Evolutionary conservation across 441 rosid genomes (phyloP), one percentile per base, ranked within the genome.

Genomic region (Erodium texanum): DNA sequence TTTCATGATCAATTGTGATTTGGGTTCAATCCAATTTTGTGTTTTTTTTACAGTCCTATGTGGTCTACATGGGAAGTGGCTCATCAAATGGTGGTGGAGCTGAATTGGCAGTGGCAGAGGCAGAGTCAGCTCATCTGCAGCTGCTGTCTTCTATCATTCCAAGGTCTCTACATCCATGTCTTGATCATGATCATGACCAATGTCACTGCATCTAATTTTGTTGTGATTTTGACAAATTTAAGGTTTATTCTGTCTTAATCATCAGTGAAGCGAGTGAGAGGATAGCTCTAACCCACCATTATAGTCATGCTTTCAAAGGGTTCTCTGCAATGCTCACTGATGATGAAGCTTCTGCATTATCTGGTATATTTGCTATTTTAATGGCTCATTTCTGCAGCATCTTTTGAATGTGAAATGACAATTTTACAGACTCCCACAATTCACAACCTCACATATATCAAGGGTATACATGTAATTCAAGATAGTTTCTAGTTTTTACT

Each of bases 41-140:
- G 24, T 10, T 12, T 14, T 20, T 32, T 1, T 27, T 27, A 1
- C 85, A 85, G 90, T 77, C 59, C 68, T 86, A 90, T 82, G 84
- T 90, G 54, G 91, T 90, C 48, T 90, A 90, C 54, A 90, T 88
- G 97, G 97, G 97, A 73, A 80, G 87, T 66, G 74, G 85, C 48
- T 72, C 80, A 11, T 59, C 16, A n/a, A 52, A 63, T 64, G 81
- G 70, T 62, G 74, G 29, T 64, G 59, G 23, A 24, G 74, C 58
- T 58, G 74, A 70, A 4, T 68, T 18, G 43, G 75, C 67, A 66
- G 65, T 27, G 29, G 29, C 29, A 27, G 29, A 66, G 64, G 68
- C 77, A 68, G 87, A 86, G 48, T 73, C 76, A 27, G 79, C 75
- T 73, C 88, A 85, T 73, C 71, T 86, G 72, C 84, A 84, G 66